A percentile compares a stretch with the other conserved stretches of the same genome.
phyloP scores from a whole-genome alignment of 306 rosid genomes.

The Lathyrus oleraceus region DNA sequence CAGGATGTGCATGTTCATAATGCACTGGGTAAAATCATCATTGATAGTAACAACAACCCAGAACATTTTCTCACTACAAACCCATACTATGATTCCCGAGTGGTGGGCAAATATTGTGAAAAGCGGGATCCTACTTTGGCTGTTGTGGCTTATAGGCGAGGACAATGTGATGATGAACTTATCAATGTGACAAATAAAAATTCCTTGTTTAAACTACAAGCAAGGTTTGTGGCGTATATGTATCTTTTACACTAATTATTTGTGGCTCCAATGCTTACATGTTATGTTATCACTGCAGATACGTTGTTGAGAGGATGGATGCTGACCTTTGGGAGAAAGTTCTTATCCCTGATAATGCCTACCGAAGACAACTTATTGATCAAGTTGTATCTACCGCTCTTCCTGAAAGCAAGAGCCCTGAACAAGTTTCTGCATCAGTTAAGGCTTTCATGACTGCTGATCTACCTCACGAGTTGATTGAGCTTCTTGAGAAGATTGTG shows the following conservation, averaged over 20 bases:
- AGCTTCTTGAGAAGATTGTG: conserved; percentile 98
- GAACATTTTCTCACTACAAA: conserved; percentile 99
- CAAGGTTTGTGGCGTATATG: conserved; percentile 69
- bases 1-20: conserved; percentile 98
- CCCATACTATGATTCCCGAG: conserved; percentile 98
- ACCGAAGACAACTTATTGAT: conserved; percentile 94
- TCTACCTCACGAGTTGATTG: conserved; percentile 96
- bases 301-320: conserved; percentile 99
- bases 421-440: conserved; percentile 98
- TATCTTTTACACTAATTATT: conserved; percentile 14
- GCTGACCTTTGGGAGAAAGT: conserved; percentile 93
- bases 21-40: conserved; percentile 96
- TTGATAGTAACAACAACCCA: conserved; percentile 97
- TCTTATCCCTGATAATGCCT: conserved; percentile 84
- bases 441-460: conserved; percentile 99
- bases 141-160: conserved; percentile 94
- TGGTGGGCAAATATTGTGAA: conserved; percentile 99
- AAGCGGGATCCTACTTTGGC: conserved; percentile 99
- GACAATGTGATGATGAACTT: conserved; percentile 98
- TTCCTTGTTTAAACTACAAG: conserved; percentile 96
- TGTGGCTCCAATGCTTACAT: conserved; percentile 30
- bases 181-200: conserved; percentile 93
- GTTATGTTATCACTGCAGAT: conserved; percentile 52
- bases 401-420: conserved; percentile 99
- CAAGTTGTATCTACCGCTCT: conserved; percentile 98